Evolutionary conservation across 495 filamentous ascomycete species (phyloP), one percentile per base, ranked within the genome.

Genomic region (Aspergillus sparsus): DNA sequence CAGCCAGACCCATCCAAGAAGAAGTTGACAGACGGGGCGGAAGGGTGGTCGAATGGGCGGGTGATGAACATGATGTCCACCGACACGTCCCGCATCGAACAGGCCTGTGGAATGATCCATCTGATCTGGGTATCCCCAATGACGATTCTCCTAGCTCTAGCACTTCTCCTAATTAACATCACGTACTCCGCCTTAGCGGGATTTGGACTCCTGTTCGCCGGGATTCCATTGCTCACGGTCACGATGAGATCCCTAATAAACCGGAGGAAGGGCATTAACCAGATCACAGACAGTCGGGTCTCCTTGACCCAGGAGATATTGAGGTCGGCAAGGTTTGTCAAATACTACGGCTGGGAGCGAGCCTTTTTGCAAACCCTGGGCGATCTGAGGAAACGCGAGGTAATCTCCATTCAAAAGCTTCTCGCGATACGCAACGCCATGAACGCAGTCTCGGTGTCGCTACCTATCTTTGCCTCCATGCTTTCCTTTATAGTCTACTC

Each of bases 401-500:
- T 98, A 64, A 71, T 77, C 10, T 82, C 86, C 5, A 91, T 96
- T 52, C 92, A 95, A 66, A 75, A 91, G 12, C 71, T 98, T 15
- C 77, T 97, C 32, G 83, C 88, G 3, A 88, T 95, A 55, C 84
- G 92, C 62, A 94, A 93, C 66, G 92, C 79, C 31, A 92, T 96
- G 70, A 87, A 90, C 65, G 89, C 90, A 37, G 80, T 93, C 39
- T 84, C 83, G 1, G 81, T 89, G 75, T 87, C 89, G 9, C 77
- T 97, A 59, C 92, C 94, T 7, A 87, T 92, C 42, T 96, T 96
- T 66, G 92, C 93, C 5, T 93, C 93, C 7, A 97, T 98, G 91
- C 74, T 97, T 32, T 82, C 92, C 3, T 98, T 98, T 74, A 92
- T 98, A 71, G 95, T 91, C 6, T 97, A 90, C 10, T 21, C 21